These are phyloP conservation scores for Helotiales sp. DNA, from an alignment of 2,329 filamentous ascomycete genomes.

Conservation along the genomic window DNA sequence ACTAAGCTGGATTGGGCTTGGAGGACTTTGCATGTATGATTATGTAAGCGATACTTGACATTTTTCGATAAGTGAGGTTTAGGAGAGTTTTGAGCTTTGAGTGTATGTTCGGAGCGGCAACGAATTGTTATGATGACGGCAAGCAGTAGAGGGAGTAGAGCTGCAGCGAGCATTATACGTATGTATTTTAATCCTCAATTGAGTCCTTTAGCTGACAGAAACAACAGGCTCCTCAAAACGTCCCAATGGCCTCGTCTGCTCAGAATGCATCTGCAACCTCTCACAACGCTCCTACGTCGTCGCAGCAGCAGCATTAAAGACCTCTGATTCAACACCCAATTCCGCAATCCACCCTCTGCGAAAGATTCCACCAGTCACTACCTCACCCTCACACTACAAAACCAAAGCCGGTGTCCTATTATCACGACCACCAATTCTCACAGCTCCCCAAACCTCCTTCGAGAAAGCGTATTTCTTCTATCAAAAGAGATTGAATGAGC, in stretches of 20 bases:
- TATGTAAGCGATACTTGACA: conserved; percentile 13
- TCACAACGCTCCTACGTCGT: conserved; percentile 29
- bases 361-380: conserved; percentile 25
- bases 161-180: conserved; percentile 53
- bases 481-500: conserved; percentile 94
- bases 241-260: conserved; percentile 30
- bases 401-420: conserved; percentile 74
- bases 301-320: conserved; percentile 30
- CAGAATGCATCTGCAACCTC: conserved; percentile 27
- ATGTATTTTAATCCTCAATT: conserved; percentile 29
- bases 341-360: conserved; percentile 39
- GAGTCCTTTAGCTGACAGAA: conserved; percentile 6
- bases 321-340: conserved; percentile 17
- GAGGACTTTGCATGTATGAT: not conserved
- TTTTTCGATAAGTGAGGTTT: not conserved
- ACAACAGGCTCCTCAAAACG: conserved; percentile 28
- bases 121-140: conserved; percentile 47
- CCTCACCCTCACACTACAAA: conserved; percentile 37
- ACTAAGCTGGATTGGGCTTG: conserved; percentile 11
- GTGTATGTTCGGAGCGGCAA: not conserved
- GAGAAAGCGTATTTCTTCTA: conserved; percentile 96
- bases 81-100: not conserved
- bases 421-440: conserved; percentile 84
- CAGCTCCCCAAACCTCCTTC: conserved; percentile 79
- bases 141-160: conserved; percentile 56